A percentile compares a stretch with the other conserved stretches of the same genome.
phyloP scores from a whole-genome alignment of 176 grass and related monocot species.

The Triticum dicoccoides region DNA sequence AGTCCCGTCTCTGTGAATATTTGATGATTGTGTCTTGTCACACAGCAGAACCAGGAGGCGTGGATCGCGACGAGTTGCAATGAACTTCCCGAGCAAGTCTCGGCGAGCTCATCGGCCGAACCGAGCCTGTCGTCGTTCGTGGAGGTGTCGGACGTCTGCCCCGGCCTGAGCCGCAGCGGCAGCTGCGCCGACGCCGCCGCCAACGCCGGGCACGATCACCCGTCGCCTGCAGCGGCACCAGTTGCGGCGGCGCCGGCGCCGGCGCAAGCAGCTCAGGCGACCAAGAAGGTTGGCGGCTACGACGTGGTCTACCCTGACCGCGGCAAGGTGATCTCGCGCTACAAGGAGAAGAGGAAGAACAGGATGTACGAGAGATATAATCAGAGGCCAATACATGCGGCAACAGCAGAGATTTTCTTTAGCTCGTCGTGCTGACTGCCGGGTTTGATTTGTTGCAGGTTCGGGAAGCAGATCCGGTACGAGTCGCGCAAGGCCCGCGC shows the following conservation, averaged over 20 bases:
- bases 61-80: constrained; percentile 17
- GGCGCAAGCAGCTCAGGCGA: constrained; percentile 25
- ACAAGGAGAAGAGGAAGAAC: constrained; percentile 95
- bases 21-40: background rate
- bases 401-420: too few species aligned
- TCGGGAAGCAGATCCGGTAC: constrained; percentile 83
- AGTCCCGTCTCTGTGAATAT: too few species aligned
- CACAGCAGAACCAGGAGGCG: constrained; percentile 24
- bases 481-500: constrained; percentile 84
- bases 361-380: constrained; percentile 44
- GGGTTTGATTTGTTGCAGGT: constrained; percentile 30
- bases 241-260: background rate
- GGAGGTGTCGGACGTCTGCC: constrained; percentile 42
- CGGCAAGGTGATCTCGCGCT: constrained; percentile 66
- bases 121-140: constrained; percentile 44
- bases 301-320: constrained; percentile 60
- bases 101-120: constrained; percentile 29
- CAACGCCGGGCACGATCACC: background rate
- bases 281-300: constrained; percentile 20
- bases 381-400: too few species aligned
- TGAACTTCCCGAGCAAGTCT: background rate
- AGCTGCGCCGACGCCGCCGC: background rate
- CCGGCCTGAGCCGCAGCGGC: constrained; percentile 20
- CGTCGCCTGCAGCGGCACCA: background rate
- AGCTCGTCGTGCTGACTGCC: too few species aligned